Evolutionary conservation across 257 asterid species (phyloP), one percentile per base, ranked within the genome.

Genomic region (Vinca minor): DNA sequence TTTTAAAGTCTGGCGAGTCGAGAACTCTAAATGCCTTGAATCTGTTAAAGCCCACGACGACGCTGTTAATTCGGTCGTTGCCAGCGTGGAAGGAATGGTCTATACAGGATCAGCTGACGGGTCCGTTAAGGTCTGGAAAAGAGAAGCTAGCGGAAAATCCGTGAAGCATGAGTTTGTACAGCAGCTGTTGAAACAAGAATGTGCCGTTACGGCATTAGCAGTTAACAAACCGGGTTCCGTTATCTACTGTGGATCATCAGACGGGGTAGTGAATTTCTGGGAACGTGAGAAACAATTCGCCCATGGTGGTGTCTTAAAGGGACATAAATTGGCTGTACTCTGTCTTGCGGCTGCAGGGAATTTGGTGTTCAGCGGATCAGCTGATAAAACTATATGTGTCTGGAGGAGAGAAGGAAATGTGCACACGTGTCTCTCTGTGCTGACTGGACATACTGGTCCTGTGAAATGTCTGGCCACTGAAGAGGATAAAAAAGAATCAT

Each of bases 61-160:
- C 17, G 89, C 94, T 1, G 96, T 88, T 1, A 88, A 88, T 60
- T 74, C 88, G 0, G 87, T 88, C 1, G 95, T 88, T 21, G 76
- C 88, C 2, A 78, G 87, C 65, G 57, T 65, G 0, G 88, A 74
- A 8, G 89, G 88, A 4, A 61, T 82, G 42, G 95, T 88, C 25
- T 88, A 81, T 69, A 85, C 95, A 0, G 96, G 95, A 0, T 88
- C 96, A 0, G 96, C 96, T 0, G 96, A 88, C 65, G 96, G 96
- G 23, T 76, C 78, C 6, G 94, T 88, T 1, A 88, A 88, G 63
- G 89, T 81, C 0, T 88, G 96, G 96, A 78, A 64, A 67, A 75
- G 92, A 61, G 91, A 82, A 26, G 64, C 69, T 3, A 74, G 58
- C 7, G 92, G 95, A 0, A 88, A 81, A 57, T 8, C 47, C 0